These are phyloP conservation scores for Postia placenta DNA, from an alignment of 768 basidiomycete genomes.

Conservation along the genomic window DNA sequence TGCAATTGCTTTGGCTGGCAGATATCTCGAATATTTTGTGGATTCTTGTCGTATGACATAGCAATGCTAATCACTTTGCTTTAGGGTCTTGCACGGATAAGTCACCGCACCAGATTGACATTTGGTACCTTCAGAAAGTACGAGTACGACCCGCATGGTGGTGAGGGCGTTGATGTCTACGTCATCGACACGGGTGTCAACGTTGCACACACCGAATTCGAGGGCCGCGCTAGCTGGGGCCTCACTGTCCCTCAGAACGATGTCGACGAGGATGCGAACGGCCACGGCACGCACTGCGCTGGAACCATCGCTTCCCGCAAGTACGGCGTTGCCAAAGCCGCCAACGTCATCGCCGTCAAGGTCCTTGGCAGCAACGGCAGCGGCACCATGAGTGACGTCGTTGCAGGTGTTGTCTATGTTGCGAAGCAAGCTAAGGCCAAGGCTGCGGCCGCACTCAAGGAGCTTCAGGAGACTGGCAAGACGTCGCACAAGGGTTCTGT, in stretches of 20 bases:
- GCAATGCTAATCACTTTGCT: background rate
- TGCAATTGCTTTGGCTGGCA: too few relatives aligned
- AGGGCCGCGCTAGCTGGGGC: constrained; percentile 89
- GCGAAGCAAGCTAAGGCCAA: constrained; percentile 45
- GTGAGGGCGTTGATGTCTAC: constrained; percentile 91
- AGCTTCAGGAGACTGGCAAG: constrained; percentile 66
- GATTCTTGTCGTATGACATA: background rate
- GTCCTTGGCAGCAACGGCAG: constrained; percentile 92
- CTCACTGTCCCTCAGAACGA: constrained; percentile 85
- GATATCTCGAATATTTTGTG: background rate
- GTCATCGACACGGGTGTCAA: constrained; percentile 90
- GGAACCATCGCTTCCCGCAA: constrained; percentile 92
- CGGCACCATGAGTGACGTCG: constrained; percentile 92
- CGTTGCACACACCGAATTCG: constrained; percentile 76
- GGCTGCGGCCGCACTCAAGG: constrained; percentile 53
- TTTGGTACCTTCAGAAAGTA: constrained; percentile 86
- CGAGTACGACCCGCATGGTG: constrained; percentile 62
- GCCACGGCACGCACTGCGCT: constrained; percentile 93
- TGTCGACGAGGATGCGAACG: constrained; percentile 86
- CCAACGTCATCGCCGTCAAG: constrained; percentile 86
- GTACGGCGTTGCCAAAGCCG: constrained; percentile 95
- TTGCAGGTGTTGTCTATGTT: constrained; percentile 85
- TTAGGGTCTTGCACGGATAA: constrained; percentile 92
- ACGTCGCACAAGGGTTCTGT: constrained; percentile 90
- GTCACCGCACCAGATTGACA: constrained; percentile 71